Conservation (phyloP, 768 basidiomycete species). For the Ramaria sp. region DNA sequence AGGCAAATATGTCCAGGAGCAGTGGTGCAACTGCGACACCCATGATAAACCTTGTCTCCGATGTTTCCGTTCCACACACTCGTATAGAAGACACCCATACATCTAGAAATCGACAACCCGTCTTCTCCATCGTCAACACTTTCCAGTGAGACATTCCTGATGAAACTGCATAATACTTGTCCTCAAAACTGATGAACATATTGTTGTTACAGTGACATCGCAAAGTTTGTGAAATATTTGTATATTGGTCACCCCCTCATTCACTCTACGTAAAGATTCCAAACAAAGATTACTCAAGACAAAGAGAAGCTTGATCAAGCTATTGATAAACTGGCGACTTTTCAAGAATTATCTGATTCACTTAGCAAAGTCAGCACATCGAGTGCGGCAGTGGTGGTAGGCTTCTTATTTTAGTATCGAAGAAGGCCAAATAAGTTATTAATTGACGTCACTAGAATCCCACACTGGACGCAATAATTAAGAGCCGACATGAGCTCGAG, state of each 20-base stretch:
- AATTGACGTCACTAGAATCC: background rate
- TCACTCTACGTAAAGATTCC: background rate
- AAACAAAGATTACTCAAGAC: background rate
- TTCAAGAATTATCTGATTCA: conserved; percentile 1
- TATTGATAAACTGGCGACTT: background rate
- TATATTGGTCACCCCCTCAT: background rate
- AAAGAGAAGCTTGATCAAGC: background rate
- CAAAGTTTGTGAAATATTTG: background rate
- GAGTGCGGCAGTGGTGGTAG: background rate
- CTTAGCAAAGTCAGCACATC: background rate
- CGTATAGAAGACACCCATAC: background rate
- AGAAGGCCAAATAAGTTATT: background rate
- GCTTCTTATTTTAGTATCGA: background rate
- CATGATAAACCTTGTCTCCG: background rate
- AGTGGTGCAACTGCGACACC: background rate
- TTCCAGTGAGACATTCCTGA: background rate
- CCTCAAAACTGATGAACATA: background rate
- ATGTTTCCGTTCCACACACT: background rate
- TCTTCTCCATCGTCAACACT: background rate
- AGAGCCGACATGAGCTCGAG: background rate
- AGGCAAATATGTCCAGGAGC: background rate
- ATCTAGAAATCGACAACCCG: background rate
- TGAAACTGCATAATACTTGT: background rate
- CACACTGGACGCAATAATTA: background rate
- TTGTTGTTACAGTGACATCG: background rate